Evolutionary conservation across 2,329 filamentous ascomycete genomes (phyloP).

Genomic region (Botrytis cinerea): DNA sequence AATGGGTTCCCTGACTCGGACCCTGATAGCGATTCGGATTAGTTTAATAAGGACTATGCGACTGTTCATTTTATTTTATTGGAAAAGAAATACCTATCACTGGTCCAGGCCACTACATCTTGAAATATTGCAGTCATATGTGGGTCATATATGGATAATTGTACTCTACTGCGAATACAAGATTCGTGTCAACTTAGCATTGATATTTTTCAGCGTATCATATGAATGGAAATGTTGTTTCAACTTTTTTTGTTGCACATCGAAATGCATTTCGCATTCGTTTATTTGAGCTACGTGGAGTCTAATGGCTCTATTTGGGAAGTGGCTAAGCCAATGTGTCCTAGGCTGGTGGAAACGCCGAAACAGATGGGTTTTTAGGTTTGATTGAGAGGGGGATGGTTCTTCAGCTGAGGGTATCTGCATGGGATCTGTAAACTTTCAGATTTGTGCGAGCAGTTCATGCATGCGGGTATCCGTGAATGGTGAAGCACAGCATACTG

Average conservation of each 20-base stretch:
- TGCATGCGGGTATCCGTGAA: background rate
- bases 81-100: slow-evolving; percentile 4
- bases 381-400: background rate
- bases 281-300: slow-evolving; percentile 12
- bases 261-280: slow-evolving; percentile 25
- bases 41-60: background rate
- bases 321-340: background rate
- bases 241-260: slow-evolving; percentile 20
- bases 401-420: background rate
- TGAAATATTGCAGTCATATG: slow-evolving; percentile 18
- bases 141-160: slow-evolving; percentile 7
- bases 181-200: slow-evolving; percentile 11
- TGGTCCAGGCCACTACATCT: background rate
- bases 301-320: background rate
- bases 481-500: background rate
- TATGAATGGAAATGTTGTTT: slow-evolving; percentile 12
- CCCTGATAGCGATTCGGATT: slow-evolving; percentile 40
- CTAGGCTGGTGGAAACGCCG: slow-evolving; percentile 5
- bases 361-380: background rate
- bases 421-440: background rate
- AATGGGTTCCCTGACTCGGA: slow-evolving; percentile 54
- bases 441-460: slow-evolving; percentile 6
- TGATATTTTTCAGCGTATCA: slow-evolving; percentile 13
- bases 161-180: slow-evolving; percentile 11
- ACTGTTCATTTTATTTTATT: background rate